These are phyloP conservation scores for Neofusicoccum laricinum DNA, from an alignment of 2,329 filamentous ascomycete genomes.

Conservation along the genomic window DNA sequence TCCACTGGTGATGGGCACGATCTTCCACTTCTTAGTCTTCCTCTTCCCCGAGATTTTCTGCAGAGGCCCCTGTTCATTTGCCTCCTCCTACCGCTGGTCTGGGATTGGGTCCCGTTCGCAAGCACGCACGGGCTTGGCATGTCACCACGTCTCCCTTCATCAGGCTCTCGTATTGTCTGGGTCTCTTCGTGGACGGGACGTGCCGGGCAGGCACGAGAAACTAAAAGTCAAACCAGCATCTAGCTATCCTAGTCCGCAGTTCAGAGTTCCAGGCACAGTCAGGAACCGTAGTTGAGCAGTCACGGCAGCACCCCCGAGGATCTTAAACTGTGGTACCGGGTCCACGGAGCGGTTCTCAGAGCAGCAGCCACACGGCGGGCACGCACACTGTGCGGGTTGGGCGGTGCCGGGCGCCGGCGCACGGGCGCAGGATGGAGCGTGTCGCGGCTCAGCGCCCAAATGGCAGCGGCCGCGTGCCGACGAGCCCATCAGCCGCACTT, in stretches of 20 bases:
- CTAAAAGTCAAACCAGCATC: not conserved
- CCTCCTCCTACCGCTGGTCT: not conserved
- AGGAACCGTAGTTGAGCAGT: not conserved
- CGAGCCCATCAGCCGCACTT: not conserved
- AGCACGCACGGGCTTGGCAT: conserved; percentile 3
- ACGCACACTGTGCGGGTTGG: not conserved
- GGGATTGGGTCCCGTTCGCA: not conserved
- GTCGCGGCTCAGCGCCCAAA: not conserved
- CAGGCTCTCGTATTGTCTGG: not conserved
- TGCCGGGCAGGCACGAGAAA: not conserved
- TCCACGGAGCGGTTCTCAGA: not conserved
- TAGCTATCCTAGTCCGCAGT: not conserved
- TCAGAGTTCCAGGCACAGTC: not conserved
- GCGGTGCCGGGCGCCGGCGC: not conserved
- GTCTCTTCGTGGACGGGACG: not conserved
- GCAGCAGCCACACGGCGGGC: not conserved
- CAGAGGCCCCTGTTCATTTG: not conserved
- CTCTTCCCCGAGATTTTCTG: conserved; percentile 11
- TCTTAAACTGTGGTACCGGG: not conserved
- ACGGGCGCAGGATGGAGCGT: not conserved
- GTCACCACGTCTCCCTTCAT: not conserved
- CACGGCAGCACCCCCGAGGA: not conserved
- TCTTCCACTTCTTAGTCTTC: not conserved
- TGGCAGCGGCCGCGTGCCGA: not conserved
- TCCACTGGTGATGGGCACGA: not conserved